phyloP scores from a whole-genome alignment of 176 grass and related monocot species.

The Canna indica region DNA sequence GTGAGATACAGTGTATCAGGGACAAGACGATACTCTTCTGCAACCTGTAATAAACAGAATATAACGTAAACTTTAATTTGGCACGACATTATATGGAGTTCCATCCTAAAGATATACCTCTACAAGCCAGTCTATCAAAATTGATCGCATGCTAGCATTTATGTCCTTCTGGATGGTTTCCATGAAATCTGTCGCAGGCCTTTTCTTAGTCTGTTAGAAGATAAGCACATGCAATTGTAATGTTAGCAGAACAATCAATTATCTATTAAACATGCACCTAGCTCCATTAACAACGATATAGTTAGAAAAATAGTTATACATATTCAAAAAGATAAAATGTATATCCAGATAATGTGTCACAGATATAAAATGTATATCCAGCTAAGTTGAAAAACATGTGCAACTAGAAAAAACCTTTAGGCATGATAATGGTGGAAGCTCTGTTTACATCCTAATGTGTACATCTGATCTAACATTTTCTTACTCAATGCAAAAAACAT shows the following conservation, averaged over 20 bases:
- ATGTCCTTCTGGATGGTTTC: slow-evolving; percentile 88
- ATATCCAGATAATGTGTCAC: too few relatives aligned
- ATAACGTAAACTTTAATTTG: slow-evolving; percentile 1
- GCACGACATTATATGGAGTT: background rate
- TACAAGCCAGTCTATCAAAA: slow-evolving; percentile 96
- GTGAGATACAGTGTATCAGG: slow-evolving; percentile 91
- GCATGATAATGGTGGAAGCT: too few relatives aligned
- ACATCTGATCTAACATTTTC: too few relatives aligned
- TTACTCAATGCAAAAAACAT: too few relatives aligned
- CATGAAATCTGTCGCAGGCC: slow-evolving; percentile 71
- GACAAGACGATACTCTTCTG: slow-evolving; percentile 90
- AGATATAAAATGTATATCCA: too few relatives aligned
- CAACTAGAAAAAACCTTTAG: too few relatives aligned
- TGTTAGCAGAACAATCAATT: background rate
- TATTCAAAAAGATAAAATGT: too few relatives aligned
- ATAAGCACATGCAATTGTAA: background rate
- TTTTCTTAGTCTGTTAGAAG: slow-evolving; percentile 64
- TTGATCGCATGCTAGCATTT: slow-evolving; percentile 85
- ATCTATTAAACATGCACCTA: too few relatives aligned
- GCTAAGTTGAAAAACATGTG: too few relatives aligned
- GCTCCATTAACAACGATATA: too few relatives aligned
- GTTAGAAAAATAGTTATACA: too few relatives aligned
- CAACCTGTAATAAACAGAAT: slow-evolving; percentile 40
- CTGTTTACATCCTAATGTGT: too few relatives aligned
- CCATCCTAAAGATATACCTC: slow-evolving; percentile 38